Evolutionary conservation across 1,139 yeast species (phyloP).

Genomic region (Starmera stellimalicola): DNA sequence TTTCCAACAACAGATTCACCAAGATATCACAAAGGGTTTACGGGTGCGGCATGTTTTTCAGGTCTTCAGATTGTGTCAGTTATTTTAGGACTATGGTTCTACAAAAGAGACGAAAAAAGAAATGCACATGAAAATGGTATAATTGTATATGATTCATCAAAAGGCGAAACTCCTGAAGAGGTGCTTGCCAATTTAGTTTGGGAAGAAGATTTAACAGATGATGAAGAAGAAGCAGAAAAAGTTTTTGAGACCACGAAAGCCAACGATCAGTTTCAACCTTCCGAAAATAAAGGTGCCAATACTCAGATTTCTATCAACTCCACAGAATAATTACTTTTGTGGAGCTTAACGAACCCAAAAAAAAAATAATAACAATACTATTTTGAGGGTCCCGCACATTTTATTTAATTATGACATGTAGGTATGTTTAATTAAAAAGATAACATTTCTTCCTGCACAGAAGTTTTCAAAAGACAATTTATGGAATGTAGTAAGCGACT

Average conservation of each 20-base stretch:
- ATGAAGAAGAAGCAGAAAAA: background rate
- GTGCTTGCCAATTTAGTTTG: background rate
- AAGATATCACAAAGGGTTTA: constrained; percentile 39
- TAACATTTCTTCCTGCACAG: too few species aligned
- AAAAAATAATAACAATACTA: too few species aligned
- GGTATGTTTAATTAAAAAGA: too few species aligned
- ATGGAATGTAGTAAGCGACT: too few species aligned
- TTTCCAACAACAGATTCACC: constrained; percentile 53
- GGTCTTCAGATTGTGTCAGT: constrained; percentile 42
- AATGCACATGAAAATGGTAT: constrained; percentile 48
- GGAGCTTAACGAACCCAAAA: too few species aligned
- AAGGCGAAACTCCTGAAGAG: constrained; percentile 11
- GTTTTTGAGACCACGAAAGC: background rate
- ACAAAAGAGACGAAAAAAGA: constrained; percentile 48
- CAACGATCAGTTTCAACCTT: too few species aligned
- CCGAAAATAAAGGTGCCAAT: too few species aligned
- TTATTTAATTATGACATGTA: too few species aligned
- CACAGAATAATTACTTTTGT: too few species aligned
- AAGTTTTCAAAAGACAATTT: too few species aligned
- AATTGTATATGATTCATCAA: constrained; percentile 21
- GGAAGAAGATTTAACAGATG: background rate
- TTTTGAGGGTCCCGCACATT: too few species aligned
- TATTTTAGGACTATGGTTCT: constrained; percentile 44
- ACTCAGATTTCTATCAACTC: too few species aligned
- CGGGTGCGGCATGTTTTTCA: constrained; percentile 29